phyloP scores from a whole-genome alignment of 164 flowering plant genomes.

The Akebia trifoliata region DNA sequence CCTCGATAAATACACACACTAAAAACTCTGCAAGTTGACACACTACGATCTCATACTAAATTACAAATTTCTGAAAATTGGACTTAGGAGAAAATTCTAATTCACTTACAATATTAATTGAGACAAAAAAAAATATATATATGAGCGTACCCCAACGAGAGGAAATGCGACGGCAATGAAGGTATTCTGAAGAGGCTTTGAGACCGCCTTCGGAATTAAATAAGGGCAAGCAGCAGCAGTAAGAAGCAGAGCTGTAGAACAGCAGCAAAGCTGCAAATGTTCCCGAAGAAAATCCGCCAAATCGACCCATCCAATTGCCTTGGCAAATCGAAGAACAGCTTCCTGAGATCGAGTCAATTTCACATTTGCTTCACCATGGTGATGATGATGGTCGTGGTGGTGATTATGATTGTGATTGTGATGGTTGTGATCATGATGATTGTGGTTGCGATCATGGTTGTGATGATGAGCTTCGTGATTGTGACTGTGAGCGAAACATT shows the following conservation, averaged over 20 bases:
- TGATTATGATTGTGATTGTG: slow-evolving; percentile 26
- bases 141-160: slow-evolving; percentile 70
- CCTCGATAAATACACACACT: no score
- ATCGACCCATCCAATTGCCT: slow-evolving; percentile 52
- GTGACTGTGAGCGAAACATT: slow-evolving; percentile 13
- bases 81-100: neutral
- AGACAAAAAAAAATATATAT: neutral
- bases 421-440: slow-evolving; percentile 23
- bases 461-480: slow-evolving; percentile 10
- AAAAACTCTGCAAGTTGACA: no score
- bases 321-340: slow-evolving; percentile 51
- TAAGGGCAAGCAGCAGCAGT: slow-evolving; percentile 77
- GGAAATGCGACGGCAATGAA: slow-evolving; percentile 67
- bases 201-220: slow-evolving; percentile 45
- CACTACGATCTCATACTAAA: no score
- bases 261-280: slow-evolving; percentile 77
- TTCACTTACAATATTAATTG: neutral
- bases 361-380: slow-evolving; percentile 17
- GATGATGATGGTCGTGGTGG: slow-evolving; percentile 33
- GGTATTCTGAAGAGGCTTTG: slow-evolving; percentile 55
- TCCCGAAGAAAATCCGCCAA: slow-evolving; percentile 75
- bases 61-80: no score
- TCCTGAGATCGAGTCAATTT: slow-evolving; percentile 48
- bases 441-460: slow-evolving; percentile 19
- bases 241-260: slow-evolving; percentile 57